phyloP scores from a whole-genome alignment of 2,329 filamentous ascomycete species.

The Hypoxylon sp. region DNA sequence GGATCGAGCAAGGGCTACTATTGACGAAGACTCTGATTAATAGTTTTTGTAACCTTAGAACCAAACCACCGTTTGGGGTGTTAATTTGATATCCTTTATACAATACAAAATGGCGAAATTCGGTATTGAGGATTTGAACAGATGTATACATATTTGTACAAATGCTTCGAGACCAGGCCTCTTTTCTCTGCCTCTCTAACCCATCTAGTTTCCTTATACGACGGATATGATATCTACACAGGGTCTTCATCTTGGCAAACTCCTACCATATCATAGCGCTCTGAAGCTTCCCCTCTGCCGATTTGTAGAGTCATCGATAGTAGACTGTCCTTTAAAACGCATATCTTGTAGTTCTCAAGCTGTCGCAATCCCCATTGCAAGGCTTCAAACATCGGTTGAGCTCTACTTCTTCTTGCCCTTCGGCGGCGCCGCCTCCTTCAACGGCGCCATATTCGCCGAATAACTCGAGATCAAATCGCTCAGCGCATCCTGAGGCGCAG shows the following conservation, averaged over 20 bases:
- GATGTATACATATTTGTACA: constrained; percentile 54
- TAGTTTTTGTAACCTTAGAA: constrained; percentile 24
- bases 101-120: constrained; percentile 22
- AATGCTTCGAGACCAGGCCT: constrained; percentile 43
- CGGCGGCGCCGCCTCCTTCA: constrained; percentile 55
- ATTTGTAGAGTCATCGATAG: background rate
- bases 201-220: background rate
- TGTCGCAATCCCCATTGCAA: background rate
- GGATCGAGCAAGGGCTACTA: constrained; percentile 71
- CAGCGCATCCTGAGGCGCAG: constrained; percentile 56
- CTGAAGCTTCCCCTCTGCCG: background rate
- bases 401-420: constrained; percentile 45
- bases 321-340: background rate
- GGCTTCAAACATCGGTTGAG: background rate
- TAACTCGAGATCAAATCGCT: constrained; percentile 69
- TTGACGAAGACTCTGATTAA: constrained; percentile 74
- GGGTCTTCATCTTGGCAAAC: background rate
- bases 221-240: constrained; percentile 21
- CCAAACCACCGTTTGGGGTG: constrained; percentile 9
- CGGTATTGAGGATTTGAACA: constrained; percentile 23
- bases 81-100: constrained; percentile 40
- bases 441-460: constrained; percentile 55
- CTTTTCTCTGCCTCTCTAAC: constrained; percentile 27
- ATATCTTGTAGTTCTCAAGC: constrained; percentile 1
- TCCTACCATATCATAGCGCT: background rate